Evolutionary conservation across 2,329 filamentous ascomycete species (phyloP), one percentile per base, ranked within the genome.

Genomic region (Aspergillus puulaauensis): DNA sequence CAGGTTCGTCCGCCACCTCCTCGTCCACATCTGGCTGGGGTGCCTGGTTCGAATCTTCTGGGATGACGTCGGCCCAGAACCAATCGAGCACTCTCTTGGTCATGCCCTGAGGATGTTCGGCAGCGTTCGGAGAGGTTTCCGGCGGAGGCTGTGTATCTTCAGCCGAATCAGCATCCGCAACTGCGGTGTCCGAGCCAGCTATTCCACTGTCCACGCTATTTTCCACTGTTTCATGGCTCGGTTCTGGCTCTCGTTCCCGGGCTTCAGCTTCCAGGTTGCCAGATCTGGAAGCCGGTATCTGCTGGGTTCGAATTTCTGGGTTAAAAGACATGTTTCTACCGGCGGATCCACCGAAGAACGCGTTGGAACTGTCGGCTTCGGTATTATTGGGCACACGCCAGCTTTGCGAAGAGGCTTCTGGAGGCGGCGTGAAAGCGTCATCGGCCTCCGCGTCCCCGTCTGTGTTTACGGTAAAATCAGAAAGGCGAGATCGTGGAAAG

Each of bases 1-100:
- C 82, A 24, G 86, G 74, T 57, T 87, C 81, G 59, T 84, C 79
- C 21, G 86, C 81, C 24, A 86, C 73, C 46, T 84, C 83, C 52
- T 87, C 86, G 61, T 87, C 86, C 53, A 86, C 80, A 12, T 75
- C 77, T 15, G 69, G 75, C 51, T 74, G 71, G 40, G 73, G 74
- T 56, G 83, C 76, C 58, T 77, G 72, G 37, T 47, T 55, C 57
- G 62, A 58, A 11, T 66, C 63, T 51, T 59, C 56, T 17, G 67
- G 64, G 15, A 67, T 62, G 12, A 79, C 67, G 37, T 73, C 76
- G 31, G 76, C 76, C 78, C 78, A 81, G 54, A 80, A 75, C 76
- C 76, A 80, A 60, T 77, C 67, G 17, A 73, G 62, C 39, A 76
- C 51, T 27, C 62, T 67, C 14, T 72, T 68, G 11, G 63, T 31